phyloP scores from a whole-genome alignment of 192 early-diverging fungal species.

The Dispira simplex region DNA sequence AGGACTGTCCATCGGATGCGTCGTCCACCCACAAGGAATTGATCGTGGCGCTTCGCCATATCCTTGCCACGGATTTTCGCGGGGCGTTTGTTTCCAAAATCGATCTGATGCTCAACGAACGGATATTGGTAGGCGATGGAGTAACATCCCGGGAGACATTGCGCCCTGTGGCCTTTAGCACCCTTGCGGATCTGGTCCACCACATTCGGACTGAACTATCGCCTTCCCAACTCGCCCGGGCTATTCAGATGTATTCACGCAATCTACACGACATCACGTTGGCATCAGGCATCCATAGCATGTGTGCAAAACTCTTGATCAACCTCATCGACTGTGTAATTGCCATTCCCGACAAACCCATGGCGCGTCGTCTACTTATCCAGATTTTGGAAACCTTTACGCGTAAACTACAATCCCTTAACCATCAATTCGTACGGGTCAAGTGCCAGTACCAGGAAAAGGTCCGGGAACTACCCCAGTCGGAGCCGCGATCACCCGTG shows the following conservation, averaged over 20 bases:
- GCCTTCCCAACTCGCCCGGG: conserved; percentile 58
- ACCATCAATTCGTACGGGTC: neutral
- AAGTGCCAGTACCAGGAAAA: neutral
- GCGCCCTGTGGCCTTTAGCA: conserved; percentile 82
- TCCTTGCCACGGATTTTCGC: conserved; percentile 86
- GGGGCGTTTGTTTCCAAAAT: conserved; percentile 78
- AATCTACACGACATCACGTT: conserved; percentile 89
- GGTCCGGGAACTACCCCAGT: neutral
- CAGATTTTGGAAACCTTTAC: conserved; percentile 78
- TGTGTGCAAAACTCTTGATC: conserved; percentile 88
- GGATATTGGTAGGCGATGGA: conserved; percentile 83
- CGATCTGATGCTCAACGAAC: conserved; percentile 86
- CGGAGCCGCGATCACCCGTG: neutral
- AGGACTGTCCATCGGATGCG: conserved; percentile 87
- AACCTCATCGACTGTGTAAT: conserved; percentile 82
- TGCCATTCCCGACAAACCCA: conserved; percentile 41
- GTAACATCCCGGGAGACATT: conserved; percentile 87
- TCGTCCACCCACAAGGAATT: conserved; percentile 90
- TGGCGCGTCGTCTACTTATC: conserved; percentile 54
- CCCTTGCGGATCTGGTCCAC: conserved; percentile 92
- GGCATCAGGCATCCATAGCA: conserved; percentile 84
- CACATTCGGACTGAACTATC: conserved; percentile 80
- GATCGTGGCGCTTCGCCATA: conserved; percentile 85
- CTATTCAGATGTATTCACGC: conserved; percentile 81
- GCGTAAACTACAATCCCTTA: conserved; percentile 4